phyloP scores from a whole-genome alignment of 1,284 basidiomycete genomes.

The Phellopilus nigrolimitatus region DNA sequence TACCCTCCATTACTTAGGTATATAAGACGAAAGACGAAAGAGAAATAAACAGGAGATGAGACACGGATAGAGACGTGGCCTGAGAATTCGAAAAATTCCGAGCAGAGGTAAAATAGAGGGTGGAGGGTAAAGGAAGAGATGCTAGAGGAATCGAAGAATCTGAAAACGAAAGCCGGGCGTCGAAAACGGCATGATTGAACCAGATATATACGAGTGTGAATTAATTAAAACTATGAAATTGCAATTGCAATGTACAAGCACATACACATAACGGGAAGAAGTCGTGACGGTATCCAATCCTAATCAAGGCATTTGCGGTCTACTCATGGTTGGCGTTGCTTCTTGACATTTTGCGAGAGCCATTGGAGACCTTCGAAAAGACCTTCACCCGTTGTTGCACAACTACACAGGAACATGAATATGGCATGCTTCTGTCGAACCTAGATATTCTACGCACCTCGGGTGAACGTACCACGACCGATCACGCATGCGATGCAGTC shows the following conservation, averaged over 20 bases:
- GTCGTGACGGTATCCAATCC: constrained; percentile 3
- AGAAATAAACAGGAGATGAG: constrained; percentile 4
- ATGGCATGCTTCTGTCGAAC: background rate
- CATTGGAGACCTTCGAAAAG: constrained; percentile 94
- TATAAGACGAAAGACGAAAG: constrained; percentile 13
- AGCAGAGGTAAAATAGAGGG: background rate
- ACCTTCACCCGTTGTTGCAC: constrained; percentile 94
- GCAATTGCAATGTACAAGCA: background rate
- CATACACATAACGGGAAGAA: constrained; percentile 1
- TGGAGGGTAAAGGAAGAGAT: constrained; percentile 20
- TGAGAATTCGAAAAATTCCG: background rate
- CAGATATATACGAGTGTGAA: constrained; percentile 6
- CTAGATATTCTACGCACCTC: constrained; percentile 51
- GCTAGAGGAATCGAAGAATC: background rate
- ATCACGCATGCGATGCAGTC: constrained; percentile 93
- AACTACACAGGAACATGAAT: constrained; percentile 43
- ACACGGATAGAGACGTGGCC: too few relatives aligned
- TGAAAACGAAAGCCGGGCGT: background rate
- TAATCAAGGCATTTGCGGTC: background rate
- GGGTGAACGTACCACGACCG: constrained; percentile 99
- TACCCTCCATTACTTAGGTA: constrained; percentile 18
- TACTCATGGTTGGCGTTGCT: constrained; percentile 58
- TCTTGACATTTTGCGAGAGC: constrained; percentile 95
- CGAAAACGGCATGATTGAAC: constrained; percentile 1
- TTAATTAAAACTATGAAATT: constrained; percentile 3